A percentile compares a stretch with the other conserved stretches of the same genome.
Evolutionary conservation across 495 filamentous ascomycete species (phyloP).

Genomic region (Ascodesmis nigricans): DNA sequence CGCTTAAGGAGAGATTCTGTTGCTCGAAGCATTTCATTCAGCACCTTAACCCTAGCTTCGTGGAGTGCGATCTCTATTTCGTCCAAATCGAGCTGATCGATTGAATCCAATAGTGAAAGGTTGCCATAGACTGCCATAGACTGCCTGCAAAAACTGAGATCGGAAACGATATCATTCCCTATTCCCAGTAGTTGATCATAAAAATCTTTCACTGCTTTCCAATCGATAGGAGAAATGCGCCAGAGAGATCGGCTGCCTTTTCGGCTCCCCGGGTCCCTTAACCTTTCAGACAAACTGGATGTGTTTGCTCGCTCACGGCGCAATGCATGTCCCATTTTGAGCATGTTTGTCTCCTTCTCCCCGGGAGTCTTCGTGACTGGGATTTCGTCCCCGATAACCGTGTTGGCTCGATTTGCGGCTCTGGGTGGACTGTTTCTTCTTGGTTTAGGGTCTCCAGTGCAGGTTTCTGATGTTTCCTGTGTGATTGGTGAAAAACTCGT

Average conservation of each 20-base stretch:
- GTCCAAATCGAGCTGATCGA: slow-evolving; percentile 21
- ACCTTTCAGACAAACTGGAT: slow-evolving; percentile 3
- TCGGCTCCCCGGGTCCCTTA: slow-evolving; percentile 7
- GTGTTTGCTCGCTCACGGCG: slow-evolving; percentile 6
- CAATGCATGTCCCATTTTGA: slow-evolving; percentile 6
- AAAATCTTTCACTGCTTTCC: slow-evolving; percentile 49
- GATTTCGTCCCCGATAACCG: slow-evolving; percentile 5
- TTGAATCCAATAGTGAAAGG: slow-evolving; percentile 1
- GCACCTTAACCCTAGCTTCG: slow-evolving; percentile 46
- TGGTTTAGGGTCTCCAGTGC: neutral
- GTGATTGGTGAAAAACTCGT: slow-evolving; percentile 16
- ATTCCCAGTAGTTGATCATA: slow-evolving; percentile 48
- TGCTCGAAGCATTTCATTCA: slow-evolving; percentile 53
- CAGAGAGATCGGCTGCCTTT: neutral
- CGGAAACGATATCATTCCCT: slow-evolving; percentile 24
- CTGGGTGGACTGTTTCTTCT: neutral
- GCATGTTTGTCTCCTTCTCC: slow-evolving; percentile 19
- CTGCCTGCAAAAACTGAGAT: neutral
- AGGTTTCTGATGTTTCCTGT: neutral
- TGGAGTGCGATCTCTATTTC: slow-evolving; percentile 37
- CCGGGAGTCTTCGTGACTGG: slow-evolving; percentile 16
- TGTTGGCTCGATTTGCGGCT: neutral
- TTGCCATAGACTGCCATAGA: neutral
- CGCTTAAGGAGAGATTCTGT: slow-evolving; percentile 71
- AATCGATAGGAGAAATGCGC: slow-evolving; percentile 53